These are phyloP conservation scores for Aspergillus aculeatinus DNA, from an alignment of 2,329 filamentous ascomycete genomes.

Conservation along the genomic window DNA sequence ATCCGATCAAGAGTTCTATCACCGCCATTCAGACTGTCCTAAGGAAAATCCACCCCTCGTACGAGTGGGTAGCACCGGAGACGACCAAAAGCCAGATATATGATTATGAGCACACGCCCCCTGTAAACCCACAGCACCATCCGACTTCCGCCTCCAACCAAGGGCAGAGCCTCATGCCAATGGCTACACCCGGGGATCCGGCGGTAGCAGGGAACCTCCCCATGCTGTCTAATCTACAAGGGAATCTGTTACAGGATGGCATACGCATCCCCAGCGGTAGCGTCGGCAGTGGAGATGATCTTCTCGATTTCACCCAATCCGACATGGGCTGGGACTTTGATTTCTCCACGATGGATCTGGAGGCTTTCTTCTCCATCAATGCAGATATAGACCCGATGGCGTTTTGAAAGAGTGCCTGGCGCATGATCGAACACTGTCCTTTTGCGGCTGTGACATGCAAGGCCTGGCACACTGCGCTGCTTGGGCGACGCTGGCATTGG, in stretches of 20 bases:
- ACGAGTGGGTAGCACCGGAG: slow-evolving; percentile 25
- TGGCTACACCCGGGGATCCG: background rate
- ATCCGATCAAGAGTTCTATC: slow-evolving; percentile 31
- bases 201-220: slow-evolving; percentile 3
- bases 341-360: slow-evolving; percentile 43
- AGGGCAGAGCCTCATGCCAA: background rate
- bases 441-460: background rate
- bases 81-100: background rate
- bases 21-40: slow-evolving; percentile 34
- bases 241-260: slow-evolving; percentile 21
- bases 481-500: background rate
- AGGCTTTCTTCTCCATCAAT: slow-evolving; percentile 39
- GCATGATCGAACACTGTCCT: background rate
- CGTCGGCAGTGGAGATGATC: slow-evolving; percentile 30
- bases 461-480: background rate
- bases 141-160: background rate
- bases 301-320: slow-evolving; percentile 37
- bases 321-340: slow-evolving; percentile 43
- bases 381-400: slow-evolving; percentile 22
- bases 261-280: slow-evolving; percentile 24
- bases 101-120: background rate
- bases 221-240: slow-evolving; percentile 23
- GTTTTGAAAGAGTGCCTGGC: background rate
- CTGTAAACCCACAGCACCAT: background rate
- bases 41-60: slow-evolving; percentile 31